Evolutionary conservation across 176 grass and related monocot genomes (phyloP), one percentile per base, ranked within the genome.

Genomic region (Bothriochloa decipiens): DNA sequence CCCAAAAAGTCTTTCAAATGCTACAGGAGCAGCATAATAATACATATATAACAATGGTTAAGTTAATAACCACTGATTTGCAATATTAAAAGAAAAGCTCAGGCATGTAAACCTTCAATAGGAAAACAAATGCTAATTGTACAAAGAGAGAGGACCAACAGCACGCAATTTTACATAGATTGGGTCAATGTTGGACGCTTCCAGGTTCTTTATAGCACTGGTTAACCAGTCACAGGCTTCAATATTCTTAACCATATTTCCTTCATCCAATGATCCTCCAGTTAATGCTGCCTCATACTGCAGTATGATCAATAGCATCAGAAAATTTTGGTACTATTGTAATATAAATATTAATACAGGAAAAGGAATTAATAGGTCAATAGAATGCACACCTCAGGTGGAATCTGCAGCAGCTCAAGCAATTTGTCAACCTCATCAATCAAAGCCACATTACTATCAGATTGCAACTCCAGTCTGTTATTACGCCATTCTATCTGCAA

Each of bases 211-310:
- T 74, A 98, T 91, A 58, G 91, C 91, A 87, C 68, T 83, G 28
- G 96, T 98, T 89, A 98, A 90, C 96, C 96, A 98, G 72, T 98
- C 96, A 87, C 96, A 98, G 27, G 93, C 91, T 92, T 98, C 96
- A 28, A 93, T 91, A 65, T 98, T 98, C 73, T 92, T 92, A 57
- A 88, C 68, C 96, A 98, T 93, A 76, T 88, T 95, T 67, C 74
- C 87, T 57, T 98, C 96, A 65, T 98, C 93, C 18, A 95, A 93
- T 61, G 89, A 91, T 15, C 93, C 96, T 89, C 91, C 96, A 55
- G 92, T 98, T 42, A 98, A 89, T 26, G 79, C 73, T 85, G 47
- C 85, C 83, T 95, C 92, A 83, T 85, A 88, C 96, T 98, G 84
- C 65, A 88, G 88, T 32, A 66, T 81, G 28, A 74, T 66, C 69